phyloP scores from a whole-genome alignment of 331 rosid genomes.

The Malus hybrid region DNA sequence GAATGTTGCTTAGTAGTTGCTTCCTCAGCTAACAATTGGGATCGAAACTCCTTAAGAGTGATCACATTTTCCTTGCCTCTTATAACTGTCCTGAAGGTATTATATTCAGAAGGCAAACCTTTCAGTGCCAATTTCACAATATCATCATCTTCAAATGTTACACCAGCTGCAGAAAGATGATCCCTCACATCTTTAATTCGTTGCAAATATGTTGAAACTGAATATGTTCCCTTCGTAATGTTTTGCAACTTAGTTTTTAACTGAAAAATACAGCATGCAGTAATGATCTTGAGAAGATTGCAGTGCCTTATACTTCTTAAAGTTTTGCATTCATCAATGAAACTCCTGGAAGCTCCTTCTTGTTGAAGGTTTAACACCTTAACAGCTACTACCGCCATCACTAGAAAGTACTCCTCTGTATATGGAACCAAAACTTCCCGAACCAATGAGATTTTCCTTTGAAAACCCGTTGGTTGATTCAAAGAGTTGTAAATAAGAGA shows the following conservation, averaged over 20 bases:
- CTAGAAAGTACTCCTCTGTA: neutral
- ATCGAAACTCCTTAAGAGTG: too few species aligned
- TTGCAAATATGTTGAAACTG: too few species aligned
- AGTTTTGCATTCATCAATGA: constrained; percentile 38
- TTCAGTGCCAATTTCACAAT: neutral
- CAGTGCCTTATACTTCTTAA: constrained; percentile 33
- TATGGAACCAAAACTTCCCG: neutral
- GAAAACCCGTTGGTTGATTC: neutral
- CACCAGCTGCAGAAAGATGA: neutral
- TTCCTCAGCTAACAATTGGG: too few species aligned
- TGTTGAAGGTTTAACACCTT: constrained; percentile 41
- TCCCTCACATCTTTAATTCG: neutral
- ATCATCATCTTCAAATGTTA: neutral
- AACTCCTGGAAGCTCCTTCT: constrained; percentile 40
- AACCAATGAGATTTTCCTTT: neutral
- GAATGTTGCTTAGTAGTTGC: too few species aligned
- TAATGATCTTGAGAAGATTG: constrained; percentile 47
- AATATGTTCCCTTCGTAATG: too few species aligned
- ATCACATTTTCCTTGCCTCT: too few species aligned
- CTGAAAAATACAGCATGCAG: constrained; percentile 1
- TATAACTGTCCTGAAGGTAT: too few species aligned
- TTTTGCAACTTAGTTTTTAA: too few species aligned
- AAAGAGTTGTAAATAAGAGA: neutral
- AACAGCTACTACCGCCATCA: constrained; percentile 17
- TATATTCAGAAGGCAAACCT: too few species aligned